Percentiles rank a stretch among this genome's conserved stretches.
Conservation (phyloP, 306 rosid species). For the Luffa acutangula region DNA sequence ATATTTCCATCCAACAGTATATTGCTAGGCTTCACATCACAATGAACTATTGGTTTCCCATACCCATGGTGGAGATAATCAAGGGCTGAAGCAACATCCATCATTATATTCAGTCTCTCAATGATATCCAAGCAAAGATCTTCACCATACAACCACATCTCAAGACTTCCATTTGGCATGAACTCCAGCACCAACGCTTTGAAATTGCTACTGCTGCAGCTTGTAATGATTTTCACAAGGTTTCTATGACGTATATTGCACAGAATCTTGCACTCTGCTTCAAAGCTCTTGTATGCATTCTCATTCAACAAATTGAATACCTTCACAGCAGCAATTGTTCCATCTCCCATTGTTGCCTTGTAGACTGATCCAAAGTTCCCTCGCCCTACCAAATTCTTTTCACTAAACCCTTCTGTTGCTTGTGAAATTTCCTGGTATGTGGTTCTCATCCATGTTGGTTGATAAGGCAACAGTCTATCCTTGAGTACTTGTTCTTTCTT, state of each 20-base stretch:
- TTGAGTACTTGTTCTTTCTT: background rate
- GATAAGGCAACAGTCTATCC: background rate
- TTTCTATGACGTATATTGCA: conserved; percentile 15
- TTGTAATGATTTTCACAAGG: conserved; percentile 10
- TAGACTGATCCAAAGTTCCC: conserved; percentile 12
- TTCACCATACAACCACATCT: background rate
- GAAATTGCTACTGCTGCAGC: conserved; percentile 10
- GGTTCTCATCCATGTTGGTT: conserved; percentile 3
- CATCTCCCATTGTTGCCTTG: conserved; percentile 13
- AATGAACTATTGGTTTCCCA: conserved; percentile 16
- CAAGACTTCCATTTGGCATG: conserved; percentile 16
- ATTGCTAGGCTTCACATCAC: conserved; percentile 38
- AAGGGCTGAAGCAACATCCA: conserved; percentile 20
- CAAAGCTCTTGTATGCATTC: background rate
- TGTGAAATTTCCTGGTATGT: conserved; percentile 8
- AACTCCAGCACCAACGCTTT: conserved; percentile 15
- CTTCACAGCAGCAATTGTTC: conserved; percentile 8
- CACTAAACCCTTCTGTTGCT: conserved; percentile 10
- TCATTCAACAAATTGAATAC: conserved; percentile 9
- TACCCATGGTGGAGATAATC: conserved; percentile 32
- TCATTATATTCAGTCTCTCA: conserved; percentile 13
- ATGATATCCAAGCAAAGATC: background rate
- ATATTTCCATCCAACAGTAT: conserved; percentile 28
- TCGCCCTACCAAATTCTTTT: background rate
- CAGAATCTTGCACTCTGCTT: background rate